A percentile compares a stretch with the other conserved stretches of the same genome.
Evolutionary conservation across 352 stramenopile species (phyloP).

Genomic region (Globisporangium rhizosaccharum): DNA sequence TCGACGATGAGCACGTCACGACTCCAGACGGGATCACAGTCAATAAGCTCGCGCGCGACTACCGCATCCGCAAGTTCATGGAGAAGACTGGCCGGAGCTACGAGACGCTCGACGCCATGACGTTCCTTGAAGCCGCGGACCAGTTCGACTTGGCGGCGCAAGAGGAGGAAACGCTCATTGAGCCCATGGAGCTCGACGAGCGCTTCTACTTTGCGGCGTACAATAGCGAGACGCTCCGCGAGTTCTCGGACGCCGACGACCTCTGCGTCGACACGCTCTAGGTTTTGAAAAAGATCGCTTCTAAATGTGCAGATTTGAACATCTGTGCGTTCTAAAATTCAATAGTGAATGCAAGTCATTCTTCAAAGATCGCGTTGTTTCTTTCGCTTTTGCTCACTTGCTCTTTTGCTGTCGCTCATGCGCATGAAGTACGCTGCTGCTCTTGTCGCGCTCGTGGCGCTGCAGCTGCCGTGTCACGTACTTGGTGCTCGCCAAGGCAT

Average conservation of each 20-base stretch:
- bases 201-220: conserved; percentile 18
- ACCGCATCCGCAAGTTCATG: conserved; percentile 54
- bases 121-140: conserved; percentile 33
- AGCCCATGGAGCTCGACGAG: conserved; percentile 21
- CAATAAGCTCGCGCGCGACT: conserved; percentile 32
- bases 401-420: background rate
- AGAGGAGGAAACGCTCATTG: conserved; percentile 21
- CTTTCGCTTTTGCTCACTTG: too few relatives aligned
- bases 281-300: background rate
- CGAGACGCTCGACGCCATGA: conserved; percentile 30
- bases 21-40: conserved; percentile 28
- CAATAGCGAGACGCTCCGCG: conserved; percentile 10
- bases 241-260: conserved; percentile 15
- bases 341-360: background rate
- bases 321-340: background rate
- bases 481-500: background rate
- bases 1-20: conserved; percentile 36
- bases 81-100: conserved; percentile 41
- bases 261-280: conserved; percentile 11
- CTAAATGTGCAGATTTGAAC: background rate
- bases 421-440: background rate
- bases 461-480: background rate
- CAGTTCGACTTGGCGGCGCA: conserved; percentile 23
- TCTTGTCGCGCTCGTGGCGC: background rate
- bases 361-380: background rate